These are phyloP conservation scores for Carex littledalei DNA, from an alignment of 176 grass and related monocot genomes.

Conservation along the genomic window DNA sequence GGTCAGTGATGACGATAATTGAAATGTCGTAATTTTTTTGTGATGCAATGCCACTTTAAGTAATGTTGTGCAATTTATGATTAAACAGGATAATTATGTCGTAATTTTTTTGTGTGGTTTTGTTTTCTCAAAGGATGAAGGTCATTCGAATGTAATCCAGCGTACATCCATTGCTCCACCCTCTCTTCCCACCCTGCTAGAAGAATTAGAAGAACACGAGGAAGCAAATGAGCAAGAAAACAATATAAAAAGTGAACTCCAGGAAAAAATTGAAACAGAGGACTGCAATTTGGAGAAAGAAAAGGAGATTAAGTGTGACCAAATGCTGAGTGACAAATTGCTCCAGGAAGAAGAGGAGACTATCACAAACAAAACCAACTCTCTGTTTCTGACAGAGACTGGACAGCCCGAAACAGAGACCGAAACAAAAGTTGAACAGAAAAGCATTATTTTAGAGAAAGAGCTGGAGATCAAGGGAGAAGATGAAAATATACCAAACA, in stretches of 20 bases:
- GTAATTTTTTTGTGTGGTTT: slow-evolving; percentile 14
- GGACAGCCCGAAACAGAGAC: not conserved
- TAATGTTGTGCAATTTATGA: not conserved
- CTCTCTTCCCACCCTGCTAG: not conserved
- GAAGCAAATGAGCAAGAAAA: not conserved
- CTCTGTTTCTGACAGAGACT: not conserved
- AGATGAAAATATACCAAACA: not conserved
- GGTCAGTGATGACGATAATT: not conserved
- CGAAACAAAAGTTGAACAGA: not conserved
- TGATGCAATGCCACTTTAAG: not conserved
- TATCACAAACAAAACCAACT: not conserved
- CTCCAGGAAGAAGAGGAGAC: not conserved
- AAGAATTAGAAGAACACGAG: slow-evolving; percentile 2
- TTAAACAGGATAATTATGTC: not conserved
- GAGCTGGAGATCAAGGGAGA: not conserved
- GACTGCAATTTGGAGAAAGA: not conserved
- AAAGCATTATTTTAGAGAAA: not conserved
- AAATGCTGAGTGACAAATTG: not conserved
- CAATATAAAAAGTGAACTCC: not conserved
- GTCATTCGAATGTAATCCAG: slow-evolving; percentile 23
- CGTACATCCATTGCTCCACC: slow-evolving; percentile 9
- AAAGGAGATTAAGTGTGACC: not conserved
- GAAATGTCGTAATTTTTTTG: too few species aligned
- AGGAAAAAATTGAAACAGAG: not conserved
- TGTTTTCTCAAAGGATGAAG: slow-evolving; percentile 21